Evolutionary conservation across 371 early-diverging fungal genomes (phyloP).

Genomic region (Pancytospora philotis): DNA sequence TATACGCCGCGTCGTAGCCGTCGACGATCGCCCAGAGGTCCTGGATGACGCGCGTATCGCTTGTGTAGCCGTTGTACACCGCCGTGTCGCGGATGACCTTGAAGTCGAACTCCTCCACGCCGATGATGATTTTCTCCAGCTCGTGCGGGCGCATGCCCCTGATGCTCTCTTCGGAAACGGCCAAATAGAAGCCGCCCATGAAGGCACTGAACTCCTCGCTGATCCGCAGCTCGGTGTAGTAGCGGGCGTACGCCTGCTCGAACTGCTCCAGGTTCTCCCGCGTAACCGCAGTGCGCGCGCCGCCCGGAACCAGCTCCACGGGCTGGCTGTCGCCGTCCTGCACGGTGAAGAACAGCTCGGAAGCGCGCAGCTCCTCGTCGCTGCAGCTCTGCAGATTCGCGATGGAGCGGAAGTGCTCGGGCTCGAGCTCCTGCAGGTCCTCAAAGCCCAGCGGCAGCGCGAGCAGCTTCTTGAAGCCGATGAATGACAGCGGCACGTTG

Average conservation of each 20-base stretch:
- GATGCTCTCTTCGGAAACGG: slow-evolving; percentile 63
- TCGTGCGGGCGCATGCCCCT: slow-evolving; percentile 66
- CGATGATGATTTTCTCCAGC: slow-evolving; percentile 81
- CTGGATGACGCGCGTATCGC: slow-evolving; percentile 62
- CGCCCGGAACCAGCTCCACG: slow-evolving; percentile 60
- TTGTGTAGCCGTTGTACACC: slow-evolving; percentile 63
- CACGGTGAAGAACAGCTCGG: slow-evolving; percentile 58
- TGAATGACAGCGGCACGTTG: slow-evolving; percentile 61
- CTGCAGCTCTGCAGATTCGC: slow-evolving; percentile 57
- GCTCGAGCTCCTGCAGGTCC: slow-evolving; percentile 64
- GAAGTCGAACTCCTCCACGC: slow-evolving; percentile 74
- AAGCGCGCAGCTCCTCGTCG: slow-evolving; percentile 68
- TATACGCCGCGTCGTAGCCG: slow-evolving; percentile 66
- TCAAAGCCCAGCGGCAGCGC: slow-evolving; percentile 63
- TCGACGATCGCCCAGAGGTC: slow-evolving; percentile 85
- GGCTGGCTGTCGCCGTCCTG: slow-evolving; percentile 16
- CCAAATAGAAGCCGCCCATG: slow-evolving; percentile 72
- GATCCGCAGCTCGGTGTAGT: slow-evolving; percentile 68
- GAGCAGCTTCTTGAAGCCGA: slow-evolving; percentile 70
- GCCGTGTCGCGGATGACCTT: slow-evolving; percentile 69
- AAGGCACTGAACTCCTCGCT: slow-evolving; percentile 73
- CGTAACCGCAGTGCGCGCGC: slow-evolving; percentile 62
- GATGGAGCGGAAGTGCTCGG: slow-evolving; percentile 58
- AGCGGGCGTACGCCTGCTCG: slow-evolving; percentile 69
- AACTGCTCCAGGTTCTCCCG: slow-evolving; percentile 63